These are phyloP conservation scores for Cladosporium austrohemisphaericum DNA, from an alignment of 2,329 filamentous ascomycete genomes.

Conservation along the genomic window DNA sequence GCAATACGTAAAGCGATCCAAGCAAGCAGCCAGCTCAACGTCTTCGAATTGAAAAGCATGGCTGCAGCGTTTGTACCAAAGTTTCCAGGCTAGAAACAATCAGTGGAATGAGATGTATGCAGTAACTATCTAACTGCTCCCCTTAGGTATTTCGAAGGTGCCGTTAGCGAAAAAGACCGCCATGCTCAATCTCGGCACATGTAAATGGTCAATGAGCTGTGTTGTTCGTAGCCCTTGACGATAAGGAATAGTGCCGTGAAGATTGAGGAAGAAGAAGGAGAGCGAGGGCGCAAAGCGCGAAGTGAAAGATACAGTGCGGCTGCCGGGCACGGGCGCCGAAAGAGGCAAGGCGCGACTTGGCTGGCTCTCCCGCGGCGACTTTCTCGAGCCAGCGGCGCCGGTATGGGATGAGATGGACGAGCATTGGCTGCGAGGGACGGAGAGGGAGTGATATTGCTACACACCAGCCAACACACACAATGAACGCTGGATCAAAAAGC, in stretches of 20 bases:
- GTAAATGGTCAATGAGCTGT: constrained; percentile 88
- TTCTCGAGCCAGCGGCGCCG: background rate
- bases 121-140: constrained; percentile 85
- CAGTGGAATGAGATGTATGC: constrained; percentile 14
- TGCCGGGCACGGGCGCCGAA: constrained; percentile 4
- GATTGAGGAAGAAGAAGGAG: constrained; percentile 37
- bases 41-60: too few species aligned
- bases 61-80: too few species aligned
- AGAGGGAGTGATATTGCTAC: background rate
- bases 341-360: constrained; percentile 7
- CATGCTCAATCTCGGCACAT: constrained; percentile 74
- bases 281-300: constrained; percentile 13
- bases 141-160: constrained; percentile 71
- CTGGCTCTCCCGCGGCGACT: constrained; percentile 12
- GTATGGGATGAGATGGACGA: constrained; percentile 6
- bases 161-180: constrained; percentile 98
- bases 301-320: constrained; percentile 8
- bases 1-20: too few species aligned
- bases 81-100: too few species aligned
- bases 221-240: constrained; percentile 69
- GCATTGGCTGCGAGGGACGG: constrained; percentile 5
- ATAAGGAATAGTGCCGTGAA: constrained; percentile 83
- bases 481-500: constrained; percentile 45
- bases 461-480: constrained; percentile 26
- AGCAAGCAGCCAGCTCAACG: too few species aligned